Percentiles rank a stretch among this genome's conserved stretches.
phyloP scores from a whole-genome alignment of 1,284 basidiomycete genomes.

The Ustilago loliicola region DNA sequence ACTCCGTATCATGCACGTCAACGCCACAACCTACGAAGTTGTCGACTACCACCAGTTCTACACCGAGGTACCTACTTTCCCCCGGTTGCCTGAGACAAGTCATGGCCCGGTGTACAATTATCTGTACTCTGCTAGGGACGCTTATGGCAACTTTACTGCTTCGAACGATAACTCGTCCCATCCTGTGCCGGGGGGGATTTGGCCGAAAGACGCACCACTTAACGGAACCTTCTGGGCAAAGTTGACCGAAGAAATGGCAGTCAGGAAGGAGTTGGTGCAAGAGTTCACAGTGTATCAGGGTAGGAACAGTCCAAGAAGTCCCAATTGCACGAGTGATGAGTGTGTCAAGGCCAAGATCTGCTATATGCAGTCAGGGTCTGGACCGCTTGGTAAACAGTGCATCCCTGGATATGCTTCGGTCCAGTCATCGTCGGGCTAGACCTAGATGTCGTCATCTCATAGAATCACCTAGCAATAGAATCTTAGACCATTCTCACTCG shows the following conservation, averaged over 20 bases:
- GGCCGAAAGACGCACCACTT: conserved; percentile 79
- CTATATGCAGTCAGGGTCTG: conserved; percentile 81
- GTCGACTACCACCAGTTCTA: conserved; percentile 68
- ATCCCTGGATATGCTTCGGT: conserved; percentile 78
- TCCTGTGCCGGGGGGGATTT: conserved; percentile 64
- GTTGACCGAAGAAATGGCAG: conserved; percentile 81
- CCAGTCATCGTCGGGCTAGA: conserved; percentile 70
- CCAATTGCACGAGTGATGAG: conserved; percentile 75
- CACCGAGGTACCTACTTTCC: conserved; percentile 50
- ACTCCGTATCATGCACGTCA: conserved; percentile 83
- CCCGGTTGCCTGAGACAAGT: conserved; percentile 73
- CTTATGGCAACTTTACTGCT: conserved; percentile 75
- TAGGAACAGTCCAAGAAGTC: conserved; percentile 76
- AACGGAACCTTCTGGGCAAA: conserved; percentile 87
- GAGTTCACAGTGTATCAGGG: conserved; percentile 81
- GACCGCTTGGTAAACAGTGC: conserved; percentile 77
- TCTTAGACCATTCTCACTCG: not conserved
- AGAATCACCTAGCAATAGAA: not conserved
- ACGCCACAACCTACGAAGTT: conserved; percentile 74
- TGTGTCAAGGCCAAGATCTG: conserved; percentile 81
- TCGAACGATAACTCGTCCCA: conserved; percentile 31
- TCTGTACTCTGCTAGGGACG: conserved; percentile 80
- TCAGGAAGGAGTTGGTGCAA: conserved; percentile 76
- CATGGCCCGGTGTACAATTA: conserved; percentile 78
- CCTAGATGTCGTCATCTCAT: not conserved